These are phyloP conservation scores for Diaporthe batatas DNA, from an alignment of 2,329 filamentous ascomycete species.

Conservation along the genomic window DNA sequence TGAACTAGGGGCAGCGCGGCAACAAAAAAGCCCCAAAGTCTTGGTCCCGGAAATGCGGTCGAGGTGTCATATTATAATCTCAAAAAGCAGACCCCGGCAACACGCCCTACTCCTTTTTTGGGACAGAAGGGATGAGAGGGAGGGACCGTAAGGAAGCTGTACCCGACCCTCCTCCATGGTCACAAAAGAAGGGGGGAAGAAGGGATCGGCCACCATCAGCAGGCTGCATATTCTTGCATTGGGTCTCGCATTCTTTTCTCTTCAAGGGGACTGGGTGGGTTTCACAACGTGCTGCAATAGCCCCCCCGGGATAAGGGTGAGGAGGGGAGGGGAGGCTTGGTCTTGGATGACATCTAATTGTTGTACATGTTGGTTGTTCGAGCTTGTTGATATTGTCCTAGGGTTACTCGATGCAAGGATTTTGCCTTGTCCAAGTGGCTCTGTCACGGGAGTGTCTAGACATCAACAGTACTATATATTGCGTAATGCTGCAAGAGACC, in stretches of 20 bases:
- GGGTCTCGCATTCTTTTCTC: slow-evolving; percentile 7
- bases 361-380: background rate
- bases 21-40: background rate
- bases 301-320: background rate
- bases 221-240: slow-evolving; percentile 1
- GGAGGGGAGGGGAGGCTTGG: background rate
- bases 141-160: slow-evolving; percentile 27
- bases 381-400: background rate
- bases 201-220: slow-evolving; percentile 26
- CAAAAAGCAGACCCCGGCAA: slow-evolving; percentile 1
- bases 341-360: background rate
- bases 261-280: background rate
- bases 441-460: slow-evolving; percentile 11
- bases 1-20: background rate
- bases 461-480: background rate
- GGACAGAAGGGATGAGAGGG: background rate
- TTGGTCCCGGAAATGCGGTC: slow-evolving; percentile 34
- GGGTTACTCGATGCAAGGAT: slow-evolving; percentile 11
- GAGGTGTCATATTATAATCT: slow-evolving; percentile 38
- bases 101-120: background rate
- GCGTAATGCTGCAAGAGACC: slow-evolving; percentile 28
- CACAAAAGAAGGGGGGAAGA: background rate
- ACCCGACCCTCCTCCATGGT: slow-evolving; percentile 37
- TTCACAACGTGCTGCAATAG: slow-evolving; percentile 16
- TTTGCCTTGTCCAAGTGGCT: background rate